These are phyloP conservation scores for Mortierella sp. DNA, from an alignment of 371 early-diverging fungal species.

Conservation along the genomic window DNA sequence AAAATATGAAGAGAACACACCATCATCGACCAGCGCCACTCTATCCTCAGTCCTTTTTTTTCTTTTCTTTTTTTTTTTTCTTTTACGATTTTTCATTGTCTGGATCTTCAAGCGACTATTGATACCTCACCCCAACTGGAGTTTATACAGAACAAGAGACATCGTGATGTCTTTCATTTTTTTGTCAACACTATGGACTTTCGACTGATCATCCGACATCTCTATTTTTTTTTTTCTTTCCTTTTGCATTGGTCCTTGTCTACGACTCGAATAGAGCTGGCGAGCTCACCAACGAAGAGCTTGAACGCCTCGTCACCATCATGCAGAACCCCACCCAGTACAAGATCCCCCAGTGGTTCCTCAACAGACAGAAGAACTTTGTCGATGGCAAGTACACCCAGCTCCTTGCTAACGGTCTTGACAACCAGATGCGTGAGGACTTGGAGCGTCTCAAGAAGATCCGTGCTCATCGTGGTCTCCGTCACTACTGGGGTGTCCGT, in stretches of 20 bases:
- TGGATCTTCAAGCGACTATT: too few relatives aligned
- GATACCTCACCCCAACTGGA: too few relatives aligned
- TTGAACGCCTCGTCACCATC: conserved; percentile 84
- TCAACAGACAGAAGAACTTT: conserved; percentile 97
- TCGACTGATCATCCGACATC: too few relatives aligned
- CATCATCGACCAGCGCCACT: too few relatives aligned
- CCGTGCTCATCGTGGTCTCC: conserved; percentile 93
- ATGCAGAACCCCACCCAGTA: conserved; percentile 89
- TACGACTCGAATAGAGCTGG: conserved; percentile 80
- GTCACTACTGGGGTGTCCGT: conserved; percentile 97
- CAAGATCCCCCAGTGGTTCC: conserved; percentile 98
- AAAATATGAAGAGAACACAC: too few relatives aligned
- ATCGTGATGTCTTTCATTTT: too few relatives aligned
- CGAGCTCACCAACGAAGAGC: conserved; percentile 91
- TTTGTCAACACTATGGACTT: too few relatives aligned
- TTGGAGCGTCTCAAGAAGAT: conserved; percentile 98
- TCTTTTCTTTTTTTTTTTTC: too few relatives aligned
- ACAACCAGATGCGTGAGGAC: conserved; percentile 94
- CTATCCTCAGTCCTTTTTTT: too few relatives aligned
- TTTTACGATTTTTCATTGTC: too few relatives aligned
- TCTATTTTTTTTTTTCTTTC: conserved; percentile 5
- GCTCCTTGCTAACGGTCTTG: conserved; percentile 91
- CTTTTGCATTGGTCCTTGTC: neutral
- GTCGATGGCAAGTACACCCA: conserved; percentile 92
- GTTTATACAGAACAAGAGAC: too few relatives aligned